Evolutionary conservation across 108 stramenopile species (phyloP).

Genomic region (Stephanodiscus triporus): DNA sequence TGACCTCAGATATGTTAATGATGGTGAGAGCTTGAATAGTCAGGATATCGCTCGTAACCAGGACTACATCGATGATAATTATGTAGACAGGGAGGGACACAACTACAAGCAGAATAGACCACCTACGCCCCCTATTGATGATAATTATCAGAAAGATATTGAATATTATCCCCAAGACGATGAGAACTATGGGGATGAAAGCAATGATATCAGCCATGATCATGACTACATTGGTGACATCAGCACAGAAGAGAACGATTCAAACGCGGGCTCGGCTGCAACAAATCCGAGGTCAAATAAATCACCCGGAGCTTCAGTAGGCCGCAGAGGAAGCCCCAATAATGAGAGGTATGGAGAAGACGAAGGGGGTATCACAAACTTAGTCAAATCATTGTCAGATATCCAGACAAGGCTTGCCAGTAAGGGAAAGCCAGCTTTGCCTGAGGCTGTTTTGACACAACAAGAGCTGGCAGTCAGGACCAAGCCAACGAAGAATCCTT

Average conservation of each 20-base stretch:
- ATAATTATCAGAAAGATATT: not conserved
- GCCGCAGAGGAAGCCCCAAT: not conserved
- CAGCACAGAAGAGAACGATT: not conserved
- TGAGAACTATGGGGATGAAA: not conserved
- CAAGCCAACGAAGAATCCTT: constrained; percentile 8
- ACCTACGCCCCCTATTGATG: not conserved
- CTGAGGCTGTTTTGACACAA: not conserved
- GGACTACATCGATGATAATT: constrained; percentile 6
- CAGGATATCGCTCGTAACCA: not conserved
- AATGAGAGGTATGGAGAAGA: constrained; percentile 25
- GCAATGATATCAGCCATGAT: constrained; percentile 1
- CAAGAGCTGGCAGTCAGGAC: not conserved
- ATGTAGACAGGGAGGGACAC: not conserved
- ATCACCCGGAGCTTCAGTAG: not conserved
- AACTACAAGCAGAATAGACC: not conserved
- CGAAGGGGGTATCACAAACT: constrained; percentile 45
- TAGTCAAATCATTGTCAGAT: constrained; percentile 51
- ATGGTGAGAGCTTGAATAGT: too few relatives aligned
- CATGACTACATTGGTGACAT: constrained; percentile 9
- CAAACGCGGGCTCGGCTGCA: constrained; percentile 13
- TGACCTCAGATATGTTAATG: not conserved
- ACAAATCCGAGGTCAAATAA: constrained; percentile 38
- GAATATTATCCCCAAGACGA: not conserved
- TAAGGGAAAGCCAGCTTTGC: constrained; percentile 36
- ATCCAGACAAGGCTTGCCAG: constrained; percentile 50